These are phyloP conservation scores for Lathyrus tuberosus DNA, from an alignment of 306 rosid species.

Conservation along the genomic window DNA sequence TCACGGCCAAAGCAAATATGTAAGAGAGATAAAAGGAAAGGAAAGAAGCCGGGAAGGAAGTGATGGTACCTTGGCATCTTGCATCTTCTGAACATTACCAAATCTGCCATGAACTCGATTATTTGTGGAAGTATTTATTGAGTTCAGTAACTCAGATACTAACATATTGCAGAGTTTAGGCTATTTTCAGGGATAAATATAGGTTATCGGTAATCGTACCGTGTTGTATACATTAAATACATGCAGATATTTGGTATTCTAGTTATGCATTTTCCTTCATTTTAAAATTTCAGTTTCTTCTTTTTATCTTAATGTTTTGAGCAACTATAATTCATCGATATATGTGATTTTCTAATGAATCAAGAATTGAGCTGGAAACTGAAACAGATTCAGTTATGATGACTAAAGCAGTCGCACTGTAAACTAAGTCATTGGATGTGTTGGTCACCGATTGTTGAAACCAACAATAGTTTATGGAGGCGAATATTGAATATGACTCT, in stretches of 20 bases:
- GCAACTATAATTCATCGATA: neutral
- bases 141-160: constrained; percentile 29
- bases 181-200: no score
- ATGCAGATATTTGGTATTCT: constrained; percentile 10
- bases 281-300: constrained; percentile 12
- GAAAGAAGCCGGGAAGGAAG: constrained; percentile 55
- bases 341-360: neutral
- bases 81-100: constrained; percentile 28
- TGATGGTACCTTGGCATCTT: constrained; percentile 24
- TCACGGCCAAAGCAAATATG: constrained; percentile 53
- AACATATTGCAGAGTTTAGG: constrained; percentile 29
- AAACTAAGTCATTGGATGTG: no score
- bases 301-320: no score
- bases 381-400: no score
- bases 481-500: no score
- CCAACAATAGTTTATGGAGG: no score
- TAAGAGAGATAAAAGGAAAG: constrained; percentile 69
- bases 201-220: neutral
- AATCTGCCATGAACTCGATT: constrained; percentile 6
- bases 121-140: constrained; percentile 19
- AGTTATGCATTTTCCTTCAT: neutral
- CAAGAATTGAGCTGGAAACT: neutral
- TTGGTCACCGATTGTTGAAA: no score
- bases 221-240: constrained; percentile 10
- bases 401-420: no score